Evolutionary conservation across 495 filamentous ascomycete genomes (phyloP), one percentile per base, ranked within the genome.

Genomic region (Penicillium herquei): DNA sequence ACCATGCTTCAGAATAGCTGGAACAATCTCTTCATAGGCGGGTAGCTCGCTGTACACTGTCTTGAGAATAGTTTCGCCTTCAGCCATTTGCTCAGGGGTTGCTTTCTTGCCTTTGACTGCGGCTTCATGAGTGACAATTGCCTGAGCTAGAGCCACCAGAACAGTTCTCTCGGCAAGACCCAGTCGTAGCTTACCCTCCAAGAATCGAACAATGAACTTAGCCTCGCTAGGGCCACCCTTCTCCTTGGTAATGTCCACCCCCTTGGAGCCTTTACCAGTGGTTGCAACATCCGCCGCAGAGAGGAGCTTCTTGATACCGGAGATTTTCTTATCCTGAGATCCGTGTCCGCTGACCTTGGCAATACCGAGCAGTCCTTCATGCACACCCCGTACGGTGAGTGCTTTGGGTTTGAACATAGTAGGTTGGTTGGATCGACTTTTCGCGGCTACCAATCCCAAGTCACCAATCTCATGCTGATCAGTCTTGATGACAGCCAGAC

Each of bases 401-500:
- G 92, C 78, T 68, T 96, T 97, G 3, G 92, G 95, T 68, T 94
- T 93, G 78, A 96, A 96, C 89, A 98, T 96, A 1, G 95, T 98
- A 10, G 87, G 88, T 65, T 98, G 94, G 46, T 91, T 97, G 16
- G 85, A 87, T 69, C 95, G 82, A 68, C 90, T 96, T 72, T 98
- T 96, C 30, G 94, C 90, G 18, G 94, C 94, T 1, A 98, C 94
- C 48, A 98, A 77, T 13, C 94, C 94, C 16, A 98, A 78, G 69
- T 98, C 94, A 21, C 94, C 94, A 66, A 97, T 95, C 61, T 97
- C 90, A 59, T 91, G 90, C 56, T 98, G 94, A 63, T 98, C 94
- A 39, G 85, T 80, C 68, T 96, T 97, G 70, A 98, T 96, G 49
- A 94, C 84, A 8, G 82, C 72, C 39, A 97, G 70, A 65, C 87